Percentiles rank a stretch among this genome's conserved stretches.
Conservation (phyloP, 1,139 yeast species). For the Suhomyces guaymorum region DNA sequence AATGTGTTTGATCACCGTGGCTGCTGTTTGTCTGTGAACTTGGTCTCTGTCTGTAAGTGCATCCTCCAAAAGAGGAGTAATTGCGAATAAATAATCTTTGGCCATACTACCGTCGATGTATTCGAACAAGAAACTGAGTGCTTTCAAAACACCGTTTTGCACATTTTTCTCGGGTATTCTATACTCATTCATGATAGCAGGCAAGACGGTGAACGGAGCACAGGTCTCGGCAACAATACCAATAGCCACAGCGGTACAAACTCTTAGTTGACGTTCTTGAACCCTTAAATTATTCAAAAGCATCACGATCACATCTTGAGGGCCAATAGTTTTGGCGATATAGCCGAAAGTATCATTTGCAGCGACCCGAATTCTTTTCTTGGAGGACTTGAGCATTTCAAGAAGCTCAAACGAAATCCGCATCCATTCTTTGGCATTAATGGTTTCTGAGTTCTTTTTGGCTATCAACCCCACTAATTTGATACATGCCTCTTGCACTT, state of each 20-base stretch:
- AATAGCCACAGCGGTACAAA: conserved; percentile 96
- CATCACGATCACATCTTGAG: conserved; percentile 89
- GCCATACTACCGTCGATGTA: conserved; percentile 78
- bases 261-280: conserved; percentile 94
- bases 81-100: conserved; percentile 78
- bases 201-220: conserved; percentile 92
- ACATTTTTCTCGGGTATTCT: conserved; percentile 90
- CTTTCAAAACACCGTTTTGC: conserved; percentile 92
- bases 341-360: conserved; percentile 92
- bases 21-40: conserved; percentile 95
- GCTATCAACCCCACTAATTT: conserved; percentile 84
- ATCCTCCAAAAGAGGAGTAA: conserved; percentile 81
- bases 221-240: conserved; percentile 96
- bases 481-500: conserved; percentile 86
- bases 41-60: conserved; percentile 89
- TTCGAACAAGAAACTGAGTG: conserved; percentile 91
- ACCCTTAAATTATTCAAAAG: conserved; percentile 81
- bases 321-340: conserved; percentile 92
- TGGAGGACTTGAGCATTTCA: conserved; percentile 86
- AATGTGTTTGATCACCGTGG: conserved; percentile 80
- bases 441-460: conserved; percentile 76
- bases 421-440: conserved; percentile 97
- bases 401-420: conserved; percentile 88
- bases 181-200: conserved; percentile 95
- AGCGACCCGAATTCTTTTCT: conserved; percentile 74